Percentiles rank a stretch among this genome's conserved stretches.
Conservation (phyloP, 192 early-diverging fungal genomes). For the Spizellomyces sp. region DNA sequence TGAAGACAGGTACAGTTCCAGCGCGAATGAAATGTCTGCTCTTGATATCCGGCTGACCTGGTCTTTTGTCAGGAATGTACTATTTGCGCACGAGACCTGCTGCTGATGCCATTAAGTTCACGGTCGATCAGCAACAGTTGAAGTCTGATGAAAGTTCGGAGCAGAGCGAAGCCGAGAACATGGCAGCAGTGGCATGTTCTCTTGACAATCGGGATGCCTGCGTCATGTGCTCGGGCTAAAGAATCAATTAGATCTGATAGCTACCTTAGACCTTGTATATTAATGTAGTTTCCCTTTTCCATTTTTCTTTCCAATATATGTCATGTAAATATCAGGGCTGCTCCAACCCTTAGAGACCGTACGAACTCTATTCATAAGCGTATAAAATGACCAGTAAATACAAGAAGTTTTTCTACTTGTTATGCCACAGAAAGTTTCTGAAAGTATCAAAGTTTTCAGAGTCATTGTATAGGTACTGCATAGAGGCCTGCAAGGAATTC, state of each 20-base stretch:
- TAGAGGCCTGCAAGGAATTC: slow-evolving; percentile 87
- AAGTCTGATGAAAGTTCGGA: slow-evolving; percentile 33
- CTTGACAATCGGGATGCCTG: slow-evolving; percentile 94
- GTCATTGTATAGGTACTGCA: slow-evolving; percentile 94
- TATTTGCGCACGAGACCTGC: slow-evolving; percentile 96
- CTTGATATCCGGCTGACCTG: not conserved
- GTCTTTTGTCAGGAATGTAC: slow-evolving; percentile 73
- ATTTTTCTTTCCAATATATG: not conserved
- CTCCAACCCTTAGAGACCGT: no score
- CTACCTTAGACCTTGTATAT: not conserved
- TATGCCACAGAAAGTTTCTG: slow-evolving; percentile 40
- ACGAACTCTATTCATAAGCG: no score
- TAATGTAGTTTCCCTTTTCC: slow-evolving; percentile 1
- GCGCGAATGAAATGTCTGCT: not conserved
- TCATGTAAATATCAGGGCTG: no score
- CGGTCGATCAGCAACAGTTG: slow-evolving; percentile 78
- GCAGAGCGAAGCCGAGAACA: slow-evolving; percentile 48
- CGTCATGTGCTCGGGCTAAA: slow-evolving; percentile 72
- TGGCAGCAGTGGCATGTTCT: slow-evolving; percentile 81
- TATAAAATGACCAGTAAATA: no score
- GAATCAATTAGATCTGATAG: not conserved
- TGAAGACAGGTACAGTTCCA: slow-evolving; percentile 80
- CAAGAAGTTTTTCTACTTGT: slow-evolving; percentile 4
- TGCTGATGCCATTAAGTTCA: slow-evolving; percentile 97
- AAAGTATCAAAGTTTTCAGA: slow-evolving; percentile 46